Evolutionary conservation across 2,329 filamentous ascomycete species (phyloP).

Genomic region (Seiridium unicorne): DNA sequence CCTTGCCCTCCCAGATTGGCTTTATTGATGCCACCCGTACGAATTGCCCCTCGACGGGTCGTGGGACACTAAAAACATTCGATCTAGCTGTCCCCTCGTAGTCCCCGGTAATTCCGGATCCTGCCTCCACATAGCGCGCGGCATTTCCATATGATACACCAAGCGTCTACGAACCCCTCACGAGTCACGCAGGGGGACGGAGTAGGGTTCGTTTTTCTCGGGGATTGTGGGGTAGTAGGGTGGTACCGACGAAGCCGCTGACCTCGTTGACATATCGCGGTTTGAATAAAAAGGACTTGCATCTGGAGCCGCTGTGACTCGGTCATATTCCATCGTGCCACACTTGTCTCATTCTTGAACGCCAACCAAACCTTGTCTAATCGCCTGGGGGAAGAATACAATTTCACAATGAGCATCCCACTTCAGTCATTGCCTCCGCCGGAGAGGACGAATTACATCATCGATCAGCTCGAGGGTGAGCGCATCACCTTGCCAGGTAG

Average conservation of each 20-base stretch:
- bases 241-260: background rate
- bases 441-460: constrained; percentile 39
- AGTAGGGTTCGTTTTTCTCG: background rate
- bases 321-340: too few species aligned
- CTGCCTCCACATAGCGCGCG: background rate
- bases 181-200: background rate
- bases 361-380: too few species aligned
- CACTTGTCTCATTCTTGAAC: too few species aligned
- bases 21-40: too few species aligned
- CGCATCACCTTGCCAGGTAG: constrained; percentile 50
- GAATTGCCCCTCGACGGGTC: too few species aligned
- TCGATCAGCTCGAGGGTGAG: constrained; percentile 49
- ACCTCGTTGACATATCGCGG: background rate
- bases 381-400: background rate
- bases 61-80: too few species aligned
- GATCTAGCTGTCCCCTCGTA: background rate
- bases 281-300: background rate
- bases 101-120: background rate
- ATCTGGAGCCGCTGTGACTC: background rate
- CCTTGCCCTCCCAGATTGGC: too few species aligned
- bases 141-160: constrained; percentile 1
- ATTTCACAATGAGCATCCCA: constrained; percentile 27
- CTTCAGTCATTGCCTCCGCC: constrained; percentile 32
- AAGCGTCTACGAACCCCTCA: background rate
- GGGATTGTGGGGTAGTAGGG: background rate